These are phyloP conservation scores for Penicillium waksmanii DNA, from an alignment of 495 filamentous ascomycete species.

Conservation along the genomic window DNA sequence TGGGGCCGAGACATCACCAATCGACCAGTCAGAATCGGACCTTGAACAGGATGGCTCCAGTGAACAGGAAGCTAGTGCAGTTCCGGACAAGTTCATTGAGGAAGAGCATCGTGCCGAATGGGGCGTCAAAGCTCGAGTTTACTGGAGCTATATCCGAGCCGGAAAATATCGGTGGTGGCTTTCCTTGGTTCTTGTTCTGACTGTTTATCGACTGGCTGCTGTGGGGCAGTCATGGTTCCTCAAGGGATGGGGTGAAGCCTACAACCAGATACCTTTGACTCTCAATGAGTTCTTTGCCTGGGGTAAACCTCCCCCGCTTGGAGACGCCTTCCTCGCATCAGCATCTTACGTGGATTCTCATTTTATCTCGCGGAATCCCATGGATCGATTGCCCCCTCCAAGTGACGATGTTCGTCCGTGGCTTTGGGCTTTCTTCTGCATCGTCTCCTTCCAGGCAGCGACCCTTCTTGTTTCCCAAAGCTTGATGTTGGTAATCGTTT, in stretches of 20 bases:
- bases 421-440: conserved; percentile 66
- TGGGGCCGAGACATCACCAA: conserved; percentile 14
- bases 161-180: conserved; percentile 74
- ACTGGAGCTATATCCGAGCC: conserved; percentile 82
- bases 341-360: conserved; percentile 20
- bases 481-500: conserved; percentile 70
- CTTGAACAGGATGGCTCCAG: conserved; percentile 37
- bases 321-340: conserved; percentile 7
- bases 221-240: conserved; percentile 77
- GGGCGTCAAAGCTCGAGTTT: conserved; percentile 72
- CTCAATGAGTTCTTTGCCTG: conserved; percentile 11
- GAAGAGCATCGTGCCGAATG: conserved; percentile 78
- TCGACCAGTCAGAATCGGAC: conserved; percentile 37
- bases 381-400: conserved; percentile 66
- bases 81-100: conserved; percentile 78
- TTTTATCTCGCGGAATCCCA: conserved; percentile 37
- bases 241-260: conserved; percentile 83
- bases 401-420: conserved; percentile 71
- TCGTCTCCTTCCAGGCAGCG: conserved; percentile 62
- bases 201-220: conserved; percentile 60
- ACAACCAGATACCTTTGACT: conserved; percentile 42
- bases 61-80: conserved; percentile 51
- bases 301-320: neutral
- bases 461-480: conserved; percentile 56
- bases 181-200: conserved; percentile 58